These are phyloP conservation scores for Fusarium devonianum DNA, from an alignment of 2,329 filamentous ascomycete genomes.

Conservation along the genomic window DNA sequence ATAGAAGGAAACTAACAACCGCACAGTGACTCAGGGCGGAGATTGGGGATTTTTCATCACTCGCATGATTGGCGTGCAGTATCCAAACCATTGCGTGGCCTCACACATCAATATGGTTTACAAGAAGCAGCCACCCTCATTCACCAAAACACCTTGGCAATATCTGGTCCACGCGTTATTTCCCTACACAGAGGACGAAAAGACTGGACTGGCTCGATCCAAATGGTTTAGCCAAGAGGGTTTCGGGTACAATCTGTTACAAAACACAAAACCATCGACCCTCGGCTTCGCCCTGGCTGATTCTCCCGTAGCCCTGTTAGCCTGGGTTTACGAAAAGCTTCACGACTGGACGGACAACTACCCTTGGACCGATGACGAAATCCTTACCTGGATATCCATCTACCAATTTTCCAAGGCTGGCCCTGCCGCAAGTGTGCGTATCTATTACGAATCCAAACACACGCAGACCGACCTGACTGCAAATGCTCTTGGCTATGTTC, in stretches of 20 bases:
- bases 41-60: slow-evolving; percentile 76
- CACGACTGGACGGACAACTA: slow-evolving; percentile 78
- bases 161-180: slow-evolving; percentile 62
- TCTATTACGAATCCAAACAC: slow-evolving; percentile 74
- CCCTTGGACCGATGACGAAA: slow-evolving; percentile 77
- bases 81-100: slow-evolving; percentile 61
- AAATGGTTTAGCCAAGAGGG: slow-evolving; percentile 66
- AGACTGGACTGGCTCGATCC: slow-evolving; percentile 57
- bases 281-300: slow-evolving; percentile 74
- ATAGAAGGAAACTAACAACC: not conserved
- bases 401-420: slow-evolving; percentile 76
- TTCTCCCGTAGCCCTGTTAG: slow-evolving; percentile 72
- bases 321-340: slow-evolving; percentile 85
- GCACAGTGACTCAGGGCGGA: slow-evolving; percentile 64
- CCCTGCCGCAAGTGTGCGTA: slow-evolving; percentile 69
- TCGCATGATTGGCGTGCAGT: slow-evolving; percentile 65
- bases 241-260: slow-evolving; percentile 42
- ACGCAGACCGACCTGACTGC: slow-evolving; percentile 32
- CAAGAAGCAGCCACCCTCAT: slow-evolving; percentile 56
- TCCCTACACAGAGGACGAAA: slow-evolving; percentile 52
- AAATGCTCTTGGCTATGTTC: slow-evolving; percentile 40
- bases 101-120: slow-evolving; percentile 63
- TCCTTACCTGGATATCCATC: slow-evolving; percentile 76
- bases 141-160: slow-evolving; percentile 61
- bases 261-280: slow-evolving; percentile 75